phyloP scores from a whole-genome alignment of 163 green algal species.

The Scenedesmus sp. region DNA sequence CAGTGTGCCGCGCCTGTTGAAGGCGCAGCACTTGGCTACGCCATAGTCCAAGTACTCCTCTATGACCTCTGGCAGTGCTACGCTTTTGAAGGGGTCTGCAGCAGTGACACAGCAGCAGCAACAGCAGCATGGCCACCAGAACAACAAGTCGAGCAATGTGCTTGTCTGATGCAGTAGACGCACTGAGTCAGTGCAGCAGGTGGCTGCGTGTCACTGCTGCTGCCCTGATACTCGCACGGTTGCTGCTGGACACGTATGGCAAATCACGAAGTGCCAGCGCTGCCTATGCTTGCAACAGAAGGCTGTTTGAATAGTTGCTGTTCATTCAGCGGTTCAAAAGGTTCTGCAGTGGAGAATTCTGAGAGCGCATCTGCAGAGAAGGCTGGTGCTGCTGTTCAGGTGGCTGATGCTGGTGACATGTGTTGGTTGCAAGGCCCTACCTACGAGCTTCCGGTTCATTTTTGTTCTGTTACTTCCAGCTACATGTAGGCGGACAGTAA shows the following conservation, averaged over 20 bases:
- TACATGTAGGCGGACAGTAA: neutral
- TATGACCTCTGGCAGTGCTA: constrained; percentile 82
- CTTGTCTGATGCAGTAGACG: too few relatives aligned
- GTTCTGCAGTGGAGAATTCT: too few relatives aligned
- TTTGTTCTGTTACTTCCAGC: neutral
- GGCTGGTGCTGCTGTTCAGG: neutral
- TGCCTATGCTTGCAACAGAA: too few relatives aligned
- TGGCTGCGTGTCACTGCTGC: too few relatives aligned
- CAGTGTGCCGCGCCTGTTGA: constrained; percentile 82
- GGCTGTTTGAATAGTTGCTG: too few relatives aligned
- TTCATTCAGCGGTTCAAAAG: too few relatives aligned
- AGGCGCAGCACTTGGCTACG: constrained; percentile 66
- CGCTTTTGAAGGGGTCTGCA: constrained; percentile 26
- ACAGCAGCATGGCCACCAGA: neutral
- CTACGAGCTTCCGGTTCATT: constrained; percentile 55
- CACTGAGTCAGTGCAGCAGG: too few relatives aligned
- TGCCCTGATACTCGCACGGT: too few relatives aligned
- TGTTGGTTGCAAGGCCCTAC: constrained; percentile 23
- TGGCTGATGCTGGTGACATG: neutral
- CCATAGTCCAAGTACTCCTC: constrained; percentile 83
- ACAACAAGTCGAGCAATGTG: neutral
- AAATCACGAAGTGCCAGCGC: too few relatives aligned
- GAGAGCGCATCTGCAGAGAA: neutral
- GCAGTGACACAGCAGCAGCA: neutral
- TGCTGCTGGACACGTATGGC: too few relatives aligned